Base-by-base conservation (phyloP, 164 flowering plant genomes). In the Taxillus chinensis region DNA sequence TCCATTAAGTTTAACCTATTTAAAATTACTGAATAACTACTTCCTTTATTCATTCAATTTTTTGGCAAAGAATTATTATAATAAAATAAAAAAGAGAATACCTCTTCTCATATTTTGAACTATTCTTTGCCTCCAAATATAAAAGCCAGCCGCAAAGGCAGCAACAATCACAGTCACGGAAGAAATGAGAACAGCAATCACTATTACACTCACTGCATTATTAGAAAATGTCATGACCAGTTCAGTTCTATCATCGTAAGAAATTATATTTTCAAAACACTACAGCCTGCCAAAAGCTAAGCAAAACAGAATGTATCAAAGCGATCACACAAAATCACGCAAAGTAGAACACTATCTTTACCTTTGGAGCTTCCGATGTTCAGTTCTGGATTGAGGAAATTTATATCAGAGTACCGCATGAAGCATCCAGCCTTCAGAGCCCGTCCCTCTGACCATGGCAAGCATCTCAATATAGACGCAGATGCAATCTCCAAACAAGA, bases 361-460 rank as follows among this genome's bases (percentile, higher is more conserved):
- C 95, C 90, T 79, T 74, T 79, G 37, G 82, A 74, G 9, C 67
- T 64, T 39, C 79, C 64, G 43, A 54, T 73, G 45, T 70, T 60
- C 1, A 74, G 73, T 49, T 60, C 66, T 15, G 60, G 56, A 73
- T 92, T 92, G 67, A 92, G 83, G 73, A 92, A 92, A 71, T 89
- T 71, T 10, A 0, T 68, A 60, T 89, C 88, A 1, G 98, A 92
- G 62, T 86, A 92, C 76, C 93, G 83, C 84, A 92, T 68, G 71
- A 89, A 92, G 75, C 98, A 92, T 0, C 98, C 98, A 0, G 96
- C 83, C 61, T 82, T 57, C 51, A 92, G 55, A 4, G 92, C 96
- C 12, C 96, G 76, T 3, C 95, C 98, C 60, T 87, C 96, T 0
- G 91, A 81, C 80, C 79, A 68, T 37, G 98, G 96, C 77, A 92